Evolutionary conservation across 129 eudicot species (phyloP), one percentile per base, ranked within the genome.

Genomic region (Glebionis coronaria): DNA sequence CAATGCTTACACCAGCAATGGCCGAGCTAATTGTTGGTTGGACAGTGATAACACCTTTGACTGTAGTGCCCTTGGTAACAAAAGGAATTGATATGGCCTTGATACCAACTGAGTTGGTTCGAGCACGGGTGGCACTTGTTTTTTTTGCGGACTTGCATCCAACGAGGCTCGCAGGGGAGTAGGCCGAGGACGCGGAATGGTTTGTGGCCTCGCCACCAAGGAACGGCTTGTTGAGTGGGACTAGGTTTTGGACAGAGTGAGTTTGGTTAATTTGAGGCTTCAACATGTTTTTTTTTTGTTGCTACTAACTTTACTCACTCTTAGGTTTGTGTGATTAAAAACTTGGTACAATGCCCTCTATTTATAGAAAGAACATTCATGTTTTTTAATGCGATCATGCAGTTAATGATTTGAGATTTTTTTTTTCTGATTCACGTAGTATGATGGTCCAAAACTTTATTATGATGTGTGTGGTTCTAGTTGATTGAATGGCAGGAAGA

Each of bases 31-130:
- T 25, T 16, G 83, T 73, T 10, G 77, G 75, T 46, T 67, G 73
- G 57, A 87, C 76, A 9, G 83, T 75, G 18, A 83, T 38, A 9
- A 77, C 73, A 1, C 83, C 82, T 69, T 79, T 84, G 13, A 79
- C 83, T 7, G 73, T 9, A 12, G 11, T 73, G 31, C 19, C 1
- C 67, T 65, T 65, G 59, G 42, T 16, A 73, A 73, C 44, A 35
- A 73, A 58, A 1, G 73, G 67, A 14, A 74, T 65, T 7, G 61
- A 12, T 35, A 74, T 74, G 73, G 79, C 79, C 38, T 67, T 74
- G 1, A 74, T 74, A 5, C 9, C 25, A 23, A 23, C 25, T 23
- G 25, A 74, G 54, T n/a, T 67, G 25, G 73, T 65, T 66, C 68
- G 68, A 31, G 67, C n/a, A 4, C 57, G 58, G 40, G 69, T 15